Percentiles rank a stretch among this genome's conserved stretches.
These are phyloP conservation scores for Cercospora sp. DNA, from an alignment of 2,329 filamentous ascomycete genomes.

Conservation along the genomic window DNA sequence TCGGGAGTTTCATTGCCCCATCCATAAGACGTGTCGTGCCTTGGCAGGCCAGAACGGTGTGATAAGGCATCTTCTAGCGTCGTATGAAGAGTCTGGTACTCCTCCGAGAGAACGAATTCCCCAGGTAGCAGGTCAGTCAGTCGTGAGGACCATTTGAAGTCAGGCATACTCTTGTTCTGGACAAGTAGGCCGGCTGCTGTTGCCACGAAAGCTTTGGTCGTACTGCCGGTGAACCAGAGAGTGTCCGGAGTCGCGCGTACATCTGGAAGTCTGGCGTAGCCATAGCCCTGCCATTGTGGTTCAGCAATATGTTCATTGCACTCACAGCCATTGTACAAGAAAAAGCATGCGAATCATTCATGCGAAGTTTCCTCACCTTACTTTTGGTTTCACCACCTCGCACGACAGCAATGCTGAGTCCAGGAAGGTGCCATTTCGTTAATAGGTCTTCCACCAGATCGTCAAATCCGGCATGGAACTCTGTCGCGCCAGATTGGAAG, in stretches of 20 bases:
- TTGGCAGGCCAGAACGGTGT: slow-evolving; percentile 37
- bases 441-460: slow-evolving; percentile 5
- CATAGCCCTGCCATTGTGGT: slow-evolving; percentile 14
- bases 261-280: slow-evolving; percentile 14
- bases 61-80: slow-evolving; percentile 39
- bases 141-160: slow-evolving; percentile 37
- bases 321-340: neutral
- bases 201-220: slow-evolving; percentile 33
- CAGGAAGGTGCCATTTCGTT: slow-evolving; percentile 5
- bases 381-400: neutral
- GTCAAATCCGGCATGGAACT: slow-evolving; percentile 10
- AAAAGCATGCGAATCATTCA: neutral
- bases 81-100: slow-evolving; percentile 30
- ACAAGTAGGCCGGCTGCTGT: slow-evolving; percentile 27
- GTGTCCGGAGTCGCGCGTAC: slow-evolving; percentile 27
- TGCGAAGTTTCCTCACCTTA: neutral
- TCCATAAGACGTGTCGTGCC: slow-evolving; percentile 26
- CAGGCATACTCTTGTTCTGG: neutral
- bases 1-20: slow-evolving; percentile 15
- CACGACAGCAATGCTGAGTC: slow-evolving; percentile 13
- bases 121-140: slow-evolving; percentile 36
- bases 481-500: neutral
- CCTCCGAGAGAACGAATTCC: slow-evolving; percentile 35
- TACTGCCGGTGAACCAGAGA: slow-evolving; percentile 31
- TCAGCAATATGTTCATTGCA: neutral